These are phyloP conservation scores for Plasmodium relictum DNA, from an alignment of 169 alveolate genomes.

Conservation along the genomic window DNA sequence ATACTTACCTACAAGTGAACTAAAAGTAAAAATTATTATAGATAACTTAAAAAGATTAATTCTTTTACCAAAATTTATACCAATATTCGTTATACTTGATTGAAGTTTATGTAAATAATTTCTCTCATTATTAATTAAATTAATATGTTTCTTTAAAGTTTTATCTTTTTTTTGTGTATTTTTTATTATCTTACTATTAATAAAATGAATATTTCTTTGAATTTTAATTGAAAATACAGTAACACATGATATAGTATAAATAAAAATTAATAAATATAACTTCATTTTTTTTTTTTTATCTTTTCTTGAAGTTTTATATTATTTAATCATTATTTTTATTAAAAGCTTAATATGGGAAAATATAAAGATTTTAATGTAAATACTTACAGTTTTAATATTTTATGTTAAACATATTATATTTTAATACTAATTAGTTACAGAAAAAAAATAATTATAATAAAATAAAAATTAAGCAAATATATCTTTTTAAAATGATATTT, in stretches of 20 bases:
- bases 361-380: not conserved
- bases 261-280: constrained; percentile 1
- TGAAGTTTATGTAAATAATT: constrained; percentile 31
- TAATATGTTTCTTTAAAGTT: constrained; percentile 1
- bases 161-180: constrained; percentile 1
- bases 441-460: not conserved
- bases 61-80: constrained; percentile 2
- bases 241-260: constrained; percentile 3
- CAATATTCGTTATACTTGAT: constrained; percentile 3
- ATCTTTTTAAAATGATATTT: too few relatives aligned
- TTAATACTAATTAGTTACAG: too few relatives aligned
- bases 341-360: too few relatives aligned
- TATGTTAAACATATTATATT: too few relatives aligned
- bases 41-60: constrained; percentile 24
- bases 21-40: constrained; percentile 18
- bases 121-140: constrained; percentile 19
- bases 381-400: not conserved
- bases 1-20: constrained; percentile 40
- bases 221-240: constrained; percentile 23
- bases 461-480: too few relatives aligned
- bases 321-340: not conserved
- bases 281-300: constrained; percentile 35
- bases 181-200: constrained; percentile 14
- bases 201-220: constrained; percentile 28
- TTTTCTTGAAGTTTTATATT: not conserved